Evolutionary conservation across 345 rosid species (phyloP), one percentile per base, ranked within the genome.

Genomic region (Capsella bursapastoris): DNA sequence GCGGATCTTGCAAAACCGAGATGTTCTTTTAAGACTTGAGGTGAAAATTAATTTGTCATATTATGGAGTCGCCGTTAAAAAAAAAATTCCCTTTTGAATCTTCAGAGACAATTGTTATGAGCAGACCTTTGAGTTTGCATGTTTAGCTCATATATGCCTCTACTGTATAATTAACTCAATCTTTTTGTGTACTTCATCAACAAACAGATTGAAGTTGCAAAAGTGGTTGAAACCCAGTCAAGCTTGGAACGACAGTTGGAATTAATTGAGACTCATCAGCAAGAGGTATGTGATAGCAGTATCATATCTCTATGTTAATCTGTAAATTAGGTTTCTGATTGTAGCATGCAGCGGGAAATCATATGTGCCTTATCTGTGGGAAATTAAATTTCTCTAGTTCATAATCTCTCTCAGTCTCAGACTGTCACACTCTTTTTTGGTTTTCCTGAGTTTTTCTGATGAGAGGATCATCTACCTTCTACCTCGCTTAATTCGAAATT

Each of bases 11-110:
- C 96, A 83, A 63, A 95, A 95, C 71, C 98, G 98, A 62, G 98
- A 92, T 84, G 90, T 88, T 82, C 99, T 95, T 83, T 88, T 92
- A 65, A 87, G 91, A 79, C 98, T 95, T 82, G 99, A 95, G 98
- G 99, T 92, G 71, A 62, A 22, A 44, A 27, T 57, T 68, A 37
- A 12, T 70, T 49, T 14, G 44, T 38, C 59, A 4, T 25, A 5
- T 41, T 32, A 32, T 61, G 14, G 32, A 50, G 75, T 16, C 52
- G 40, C 68, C 4, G 3, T 29, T 40, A 44, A 34, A 76, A 41
- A 47, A 34, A 34, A 76, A 41, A 47, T 32, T 66, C 13, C 28
- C 9, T 59, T 27, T 29, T 8, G 15, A 10, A 44, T 78, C 70
- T 59, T 52, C 29, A 4, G 9, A 72, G 10, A 48, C n/a, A 60